Evolutionary conservation across 805 yeast genomes (phyloP).

Genomic region (Ogataea salicorniae): DNA sequence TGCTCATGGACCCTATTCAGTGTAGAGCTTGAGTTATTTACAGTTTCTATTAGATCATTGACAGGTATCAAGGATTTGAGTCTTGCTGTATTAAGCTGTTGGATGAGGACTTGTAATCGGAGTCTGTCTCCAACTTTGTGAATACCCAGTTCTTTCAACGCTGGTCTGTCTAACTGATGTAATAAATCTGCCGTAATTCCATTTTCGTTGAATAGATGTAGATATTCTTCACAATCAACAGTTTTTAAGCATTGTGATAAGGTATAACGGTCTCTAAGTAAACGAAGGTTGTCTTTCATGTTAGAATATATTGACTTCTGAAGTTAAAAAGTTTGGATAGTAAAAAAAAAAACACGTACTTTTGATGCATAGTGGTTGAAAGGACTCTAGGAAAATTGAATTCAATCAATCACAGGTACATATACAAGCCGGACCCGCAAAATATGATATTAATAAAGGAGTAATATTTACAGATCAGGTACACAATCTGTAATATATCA

Average conservation of each 20-base stretch:
- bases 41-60: slow-evolving; percentile 15
- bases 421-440: no score
- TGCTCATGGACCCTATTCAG: slow-evolving; percentile 12
- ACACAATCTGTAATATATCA: no score
- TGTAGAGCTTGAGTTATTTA: slow-evolving; percentile 13
- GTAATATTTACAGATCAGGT: no score
- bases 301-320: not conserved
- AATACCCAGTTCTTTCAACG: slow-evolving; percentile 70
- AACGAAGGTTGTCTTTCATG: not conserved
- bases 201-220: slow-evolving; percentile 33
- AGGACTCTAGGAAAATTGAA: no score
- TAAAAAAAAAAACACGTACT: no score
- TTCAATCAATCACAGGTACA: no score
- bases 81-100: slow-evolving; percentile 36
- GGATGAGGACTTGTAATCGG: slow-evolving; percentile 55
- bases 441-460: no score
- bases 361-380: no score
- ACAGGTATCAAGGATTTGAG: slow-evolving; percentile 16
- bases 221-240: slow-evolving; percentile 25
- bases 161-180: slow-evolving; percentile 54
- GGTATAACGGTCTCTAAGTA: slow-evolving; percentile 11
- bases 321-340: no score
- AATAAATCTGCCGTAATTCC: slow-evolving; percentile 54
- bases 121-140: slow-evolving; percentile 80
- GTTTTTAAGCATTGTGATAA: slow-evolving; percentile 19